Base-by-base conservation (phyloP, 805 yeast genomes). In the Sugiyamaella valdiviana region DNA sequence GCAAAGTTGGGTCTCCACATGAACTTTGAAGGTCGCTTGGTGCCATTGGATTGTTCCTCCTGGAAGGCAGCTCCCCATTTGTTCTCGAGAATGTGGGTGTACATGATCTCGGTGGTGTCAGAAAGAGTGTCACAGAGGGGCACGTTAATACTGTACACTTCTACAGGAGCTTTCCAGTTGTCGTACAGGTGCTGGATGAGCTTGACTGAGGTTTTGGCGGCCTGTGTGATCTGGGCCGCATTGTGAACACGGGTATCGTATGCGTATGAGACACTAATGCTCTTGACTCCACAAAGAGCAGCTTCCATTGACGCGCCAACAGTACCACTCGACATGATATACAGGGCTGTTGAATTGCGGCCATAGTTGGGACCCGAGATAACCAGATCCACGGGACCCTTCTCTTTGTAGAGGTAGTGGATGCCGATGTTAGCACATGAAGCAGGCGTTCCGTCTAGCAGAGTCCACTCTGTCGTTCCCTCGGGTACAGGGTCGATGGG, bases 221-320 rank as follows among this genome's bases (percentile, higher is more conserved):
- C 97, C 55, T 77, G 79, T 10, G 67, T 67, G 48, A 88, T 62
- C 7, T 77, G 66, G 15, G 67, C 65, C 36, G 72, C 69, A 49
- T 76, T 73, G n/a, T 82, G 81, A 35, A 63, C 63, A 41, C 75
- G 67, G 22, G 70, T 64, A 36, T 75, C 72, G 61, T 83, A 93
- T n/a, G 95, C 93, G 73, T 80, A 91, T 35, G 95, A 85, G 29
- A 93, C 59, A 1, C 95, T 97, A 53, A 93, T 74, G 4, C 96
- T 71, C 55, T 74, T 81, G 14, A 67, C 68, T 24, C 80, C 78
- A 17, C 74, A 63, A 38, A 90, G 77, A 1, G 84, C 85, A 1
- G 90, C 95, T 68, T 93, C 99, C 88, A 90, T 78, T 0, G 97
- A 93, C 2, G 96, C 98, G 21, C 99, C 99, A 15, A 93, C 83